These are phyloP conservation scores for Ophiocordyceps sinensis DNA, from an alignment of 2,329 filamentous ascomycete genomes.

Conservation along the genomic window DNA sequence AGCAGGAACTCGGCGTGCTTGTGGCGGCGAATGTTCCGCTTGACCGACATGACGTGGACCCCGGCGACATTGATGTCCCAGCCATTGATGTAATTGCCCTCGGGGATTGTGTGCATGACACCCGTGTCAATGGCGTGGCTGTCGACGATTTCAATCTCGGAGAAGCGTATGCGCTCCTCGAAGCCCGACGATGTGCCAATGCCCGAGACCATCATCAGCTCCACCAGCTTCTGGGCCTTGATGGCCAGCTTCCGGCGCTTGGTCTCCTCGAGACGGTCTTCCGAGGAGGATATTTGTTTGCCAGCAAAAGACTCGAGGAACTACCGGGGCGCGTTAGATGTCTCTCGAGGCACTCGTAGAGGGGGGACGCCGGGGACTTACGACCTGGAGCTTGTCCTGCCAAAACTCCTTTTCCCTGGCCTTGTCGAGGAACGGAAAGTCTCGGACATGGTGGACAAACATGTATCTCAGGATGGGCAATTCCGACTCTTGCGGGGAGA, in stretches of 20 bases:
- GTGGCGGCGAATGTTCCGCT: slow-evolving; percentile 78
- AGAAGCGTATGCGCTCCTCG: slow-evolving; percentile 92
- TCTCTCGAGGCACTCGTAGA: neutral
- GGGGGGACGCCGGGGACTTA: slow-evolving; percentile 29
- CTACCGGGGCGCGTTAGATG: slow-evolving; percentile 24
- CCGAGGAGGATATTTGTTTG: slow-evolving; percentile 93
- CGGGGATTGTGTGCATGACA: slow-evolving; percentile 71
- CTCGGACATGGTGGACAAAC: slow-evolving; percentile 93
- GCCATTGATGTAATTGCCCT: slow-evolving; percentile 83
- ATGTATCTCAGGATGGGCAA: slow-evolving; percentile 89
- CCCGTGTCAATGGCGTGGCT: slow-evolving; percentile 84
- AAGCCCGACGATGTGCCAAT: slow-evolving; percentile 92
- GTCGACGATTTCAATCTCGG: slow-evolving; percentile 93
- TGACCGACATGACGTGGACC: slow-evolving; percentile 66
- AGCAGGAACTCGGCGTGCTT: slow-evolving; percentile 90
- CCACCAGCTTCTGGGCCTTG: slow-evolving; percentile 90
- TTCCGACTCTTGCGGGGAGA: slow-evolving; percentile 85
- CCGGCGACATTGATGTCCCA: slow-evolving; percentile 96
- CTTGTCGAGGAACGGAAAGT: slow-evolving; percentile 95
- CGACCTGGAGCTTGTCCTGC: slow-evolving; percentile 94
- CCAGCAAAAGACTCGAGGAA: slow-evolving; percentile 95
- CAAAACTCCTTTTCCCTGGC: slow-evolving; percentile 98
- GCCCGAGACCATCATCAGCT: slow-evolving; percentile 99
- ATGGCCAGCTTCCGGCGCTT: slow-evolving; percentile 83
- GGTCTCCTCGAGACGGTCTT: slow-evolving; percentile 90